These are phyloP conservation scores for Barnettozyma siamensis DNA, from an alignment of 805 yeast genomes.

Conservation along the genomic window DNA sequence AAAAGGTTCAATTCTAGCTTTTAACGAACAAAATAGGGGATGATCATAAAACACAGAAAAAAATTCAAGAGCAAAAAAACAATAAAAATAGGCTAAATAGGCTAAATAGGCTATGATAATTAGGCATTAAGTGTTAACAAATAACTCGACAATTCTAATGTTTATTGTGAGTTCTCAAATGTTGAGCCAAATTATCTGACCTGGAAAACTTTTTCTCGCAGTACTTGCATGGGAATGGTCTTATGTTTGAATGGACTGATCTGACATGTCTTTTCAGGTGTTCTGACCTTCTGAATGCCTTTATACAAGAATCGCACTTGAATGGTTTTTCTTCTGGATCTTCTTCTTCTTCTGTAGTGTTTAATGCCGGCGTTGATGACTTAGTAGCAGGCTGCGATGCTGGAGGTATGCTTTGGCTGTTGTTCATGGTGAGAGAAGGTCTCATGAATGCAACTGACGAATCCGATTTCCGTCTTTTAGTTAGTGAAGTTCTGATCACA, in stretches of 20 bases:
- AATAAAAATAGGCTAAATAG: too few relatives aligned
- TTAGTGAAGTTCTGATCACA: constrained; percentile 6
- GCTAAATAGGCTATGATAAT: not conserved
- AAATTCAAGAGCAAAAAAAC: too few relatives aligned
- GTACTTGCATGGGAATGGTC: constrained; percentile 57
- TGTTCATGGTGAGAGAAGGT: constrained; percentile 2
- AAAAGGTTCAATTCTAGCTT: too few relatives aligned
- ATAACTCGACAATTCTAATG: too few relatives aligned
- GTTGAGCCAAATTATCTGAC: constrained; percentile 62
- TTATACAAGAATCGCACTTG: constrained; percentile 56
- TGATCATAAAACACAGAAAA: too few relatives aligned
- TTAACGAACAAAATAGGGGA: too few relatives aligned
- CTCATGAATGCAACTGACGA: constrained; percentile 13
- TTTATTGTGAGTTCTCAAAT: constrained; percentile 47
- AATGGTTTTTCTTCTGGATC: constrained; percentile 45
- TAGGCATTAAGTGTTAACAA: too few relatives aligned
- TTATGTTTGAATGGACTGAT: constrained; percentile 64
- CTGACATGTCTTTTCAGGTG: constrained; percentile 70
- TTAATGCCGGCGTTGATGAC: constrained; percentile 4
- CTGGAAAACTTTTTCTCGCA: constrained; percentile 63
- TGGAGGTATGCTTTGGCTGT: not conserved
- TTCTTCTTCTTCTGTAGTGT: constrained; percentile 7
- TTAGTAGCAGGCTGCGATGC: constrained; percentile 4
- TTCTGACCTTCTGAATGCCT: constrained; percentile 67
- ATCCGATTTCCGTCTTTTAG: constrained; percentile 23